These are phyloP conservation scores for Cladosporium oxysporum DNA, from an alignment of 2,329 filamentous ascomycete species.

Conservation along the genomic window DNA sequence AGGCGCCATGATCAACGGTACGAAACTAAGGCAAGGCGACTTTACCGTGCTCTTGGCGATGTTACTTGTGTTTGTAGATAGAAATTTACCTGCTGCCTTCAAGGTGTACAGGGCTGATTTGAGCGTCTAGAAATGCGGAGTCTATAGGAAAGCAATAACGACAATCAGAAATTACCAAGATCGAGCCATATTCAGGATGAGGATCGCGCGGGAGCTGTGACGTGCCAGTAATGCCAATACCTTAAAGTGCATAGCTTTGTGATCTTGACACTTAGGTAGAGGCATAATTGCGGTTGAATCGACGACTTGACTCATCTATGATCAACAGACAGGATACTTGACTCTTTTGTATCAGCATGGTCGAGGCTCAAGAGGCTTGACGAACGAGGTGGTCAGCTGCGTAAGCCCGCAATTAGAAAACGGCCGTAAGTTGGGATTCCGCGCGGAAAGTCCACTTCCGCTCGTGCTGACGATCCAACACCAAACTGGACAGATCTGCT, in stretches of 20 bases:
- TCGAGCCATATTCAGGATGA: too few species aligned
- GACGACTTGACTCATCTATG: neutral
- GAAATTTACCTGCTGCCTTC: too few species aligned
- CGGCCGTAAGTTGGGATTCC: neutral
- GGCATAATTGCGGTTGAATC: neutral
- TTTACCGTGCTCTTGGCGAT: too few species aligned
- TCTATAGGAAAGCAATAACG: too few species aligned
- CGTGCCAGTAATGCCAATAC: neutral
- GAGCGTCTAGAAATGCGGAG: too few species aligned
- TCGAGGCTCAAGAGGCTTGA: neutral
- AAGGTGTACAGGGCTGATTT: too few species aligned
- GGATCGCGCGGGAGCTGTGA: too few species aligned
- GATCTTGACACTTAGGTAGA: neutral
- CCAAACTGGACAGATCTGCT: neutral
- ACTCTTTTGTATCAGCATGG: neutral
- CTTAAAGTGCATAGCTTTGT: neutral
- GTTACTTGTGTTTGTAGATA: too few species aligned
- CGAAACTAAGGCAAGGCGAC: too few species aligned
- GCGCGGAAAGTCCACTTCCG: conserved; percentile 8
- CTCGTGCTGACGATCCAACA: neutral
- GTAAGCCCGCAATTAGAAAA: neutral
- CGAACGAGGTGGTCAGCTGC: conserved; percentile 7
- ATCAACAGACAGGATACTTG: neutral
- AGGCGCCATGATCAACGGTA: too few species aligned
- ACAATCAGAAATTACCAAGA: too few species aligned